These are phyloP conservation scores for Suillus clintonianus DNA, from an alignment of 768 basidiomycete species.

Conservation along the genomic window DNA sequence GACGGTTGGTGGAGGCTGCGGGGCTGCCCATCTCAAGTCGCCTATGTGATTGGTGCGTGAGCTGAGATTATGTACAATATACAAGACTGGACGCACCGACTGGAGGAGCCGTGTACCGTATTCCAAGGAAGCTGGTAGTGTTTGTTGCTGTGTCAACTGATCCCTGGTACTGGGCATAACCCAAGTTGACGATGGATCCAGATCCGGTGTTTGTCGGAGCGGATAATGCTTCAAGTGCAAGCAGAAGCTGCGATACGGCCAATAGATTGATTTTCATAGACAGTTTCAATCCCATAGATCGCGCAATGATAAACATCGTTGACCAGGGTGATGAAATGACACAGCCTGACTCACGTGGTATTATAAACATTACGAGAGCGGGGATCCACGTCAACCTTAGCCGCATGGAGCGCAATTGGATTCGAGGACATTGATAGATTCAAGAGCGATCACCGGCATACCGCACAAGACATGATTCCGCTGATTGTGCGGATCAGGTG, in stretches of 20 bases:
- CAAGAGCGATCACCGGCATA: no score
- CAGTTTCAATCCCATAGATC: background rate
- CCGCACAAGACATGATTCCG: no score
- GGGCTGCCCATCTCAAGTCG: slow-evolving; percentile 28
- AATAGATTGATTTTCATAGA: background rate
- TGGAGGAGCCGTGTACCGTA: slow-evolving; percentile 28
- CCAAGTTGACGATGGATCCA: slow-evolving; percentile 22
- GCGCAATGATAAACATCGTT: background rate
- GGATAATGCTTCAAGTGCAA: slow-evolving; percentile 8
- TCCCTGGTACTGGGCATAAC: slow-evolving; percentile 29
- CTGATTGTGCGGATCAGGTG: no score
- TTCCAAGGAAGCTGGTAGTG: slow-evolving; percentile 25
- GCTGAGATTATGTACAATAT: background rate
- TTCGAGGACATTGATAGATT: no score
- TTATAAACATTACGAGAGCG: no score
- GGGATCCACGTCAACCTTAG: no score
- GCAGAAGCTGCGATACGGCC: slow-evolving; percentile 3
- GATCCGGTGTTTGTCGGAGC: background rate
- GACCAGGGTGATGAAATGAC: background rate
- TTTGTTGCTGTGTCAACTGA: slow-evolving; percentile 11
- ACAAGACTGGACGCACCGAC: slow-evolving; percentile 13
- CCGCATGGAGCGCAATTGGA: no score
- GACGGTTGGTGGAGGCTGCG: slow-evolving; percentile 22
- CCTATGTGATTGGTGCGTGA: slow-evolving; percentile 9
- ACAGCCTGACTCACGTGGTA: no score